Conservation (phyloP, 768 basidiomycete species). For the Tephrocybe sp. region DNA sequence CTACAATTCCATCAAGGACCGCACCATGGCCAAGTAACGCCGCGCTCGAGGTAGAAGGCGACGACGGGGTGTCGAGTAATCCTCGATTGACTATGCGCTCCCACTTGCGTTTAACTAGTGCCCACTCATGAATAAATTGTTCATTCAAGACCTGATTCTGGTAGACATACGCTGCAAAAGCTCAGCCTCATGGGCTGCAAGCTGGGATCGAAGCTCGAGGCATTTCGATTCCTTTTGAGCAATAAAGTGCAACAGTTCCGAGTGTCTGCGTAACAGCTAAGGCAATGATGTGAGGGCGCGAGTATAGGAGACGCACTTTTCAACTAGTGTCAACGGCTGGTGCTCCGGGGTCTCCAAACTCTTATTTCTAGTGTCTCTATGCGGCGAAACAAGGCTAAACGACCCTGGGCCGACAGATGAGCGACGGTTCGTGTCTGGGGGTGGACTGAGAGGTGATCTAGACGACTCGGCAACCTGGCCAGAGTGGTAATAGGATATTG, state of each 20-base stretch:
- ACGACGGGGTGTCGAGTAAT: slow-evolving; percentile 25
- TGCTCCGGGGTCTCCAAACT: slow-evolving; percentile 23
- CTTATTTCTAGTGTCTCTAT: slow-evolving; percentile 24
- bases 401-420: slow-evolving; percentile 18
- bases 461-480: slow-evolving; percentile 19
- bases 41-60: slow-evolving; percentile 15
- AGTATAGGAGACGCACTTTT: slow-evolving; percentile 51
- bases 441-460: slow-evolving; percentile 12
- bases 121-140: slow-evolving; percentile 1
- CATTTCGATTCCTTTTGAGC: slow-evolving; percentile 86
- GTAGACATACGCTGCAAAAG: slow-evolving; percentile 52
- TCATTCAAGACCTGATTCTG: background rate
- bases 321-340: slow-evolving; percentile 61
- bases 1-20: slow-evolving; percentile 59
- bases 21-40: slow-evolving; percentile 26
- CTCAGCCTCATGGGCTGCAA: slow-evolving; percentile 70
- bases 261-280: slow-evolving; percentile 49
- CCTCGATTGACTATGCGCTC: slow-evolving; percentile 73
- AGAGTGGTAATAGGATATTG: slow-evolving; percentile 47
- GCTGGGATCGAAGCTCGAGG: slow-evolving; percentile 75
- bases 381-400: slow-evolving; percentile 11
- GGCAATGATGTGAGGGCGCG: slow-evolving; percentile 3
- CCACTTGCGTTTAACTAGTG: slow-evolving; percentile 78
- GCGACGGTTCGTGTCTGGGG: slow-evolving; percentile 18
- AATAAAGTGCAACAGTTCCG: slow-evolving; percentile 78